Conservation (phyloP, 1,139 yeast species). For the Diutina siamensis region DNA sequence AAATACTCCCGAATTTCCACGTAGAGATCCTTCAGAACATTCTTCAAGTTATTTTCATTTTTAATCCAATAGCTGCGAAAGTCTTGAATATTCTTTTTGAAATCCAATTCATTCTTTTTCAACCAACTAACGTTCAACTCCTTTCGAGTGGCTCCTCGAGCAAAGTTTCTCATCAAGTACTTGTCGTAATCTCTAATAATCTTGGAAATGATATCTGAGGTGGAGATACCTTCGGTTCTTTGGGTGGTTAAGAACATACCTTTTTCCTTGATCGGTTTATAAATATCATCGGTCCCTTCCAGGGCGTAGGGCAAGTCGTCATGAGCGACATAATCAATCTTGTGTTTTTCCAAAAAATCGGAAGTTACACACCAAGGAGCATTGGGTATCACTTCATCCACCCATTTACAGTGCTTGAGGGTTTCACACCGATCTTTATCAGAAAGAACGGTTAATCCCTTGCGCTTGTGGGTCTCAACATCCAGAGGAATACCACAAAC, state of each 20-base stretch:
- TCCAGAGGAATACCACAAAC: constrained; percentile 92
- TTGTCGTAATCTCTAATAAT: constrained; percentile 93
- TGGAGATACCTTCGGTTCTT: constrained; percentile 91
- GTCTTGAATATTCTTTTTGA: constrained; percentile 80
- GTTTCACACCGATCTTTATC: constrained; percentile 87
- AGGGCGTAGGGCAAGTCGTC: constrained; percentile 94
- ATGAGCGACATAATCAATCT: constrained; percentile 93
- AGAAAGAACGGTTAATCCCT: constrained; percentile 83
- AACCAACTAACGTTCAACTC: constrained; percentile 95
- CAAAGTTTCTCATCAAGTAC: constrained; percentile 91
- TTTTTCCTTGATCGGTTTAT: constrained; percentile 77
- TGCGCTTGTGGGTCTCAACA: constrained; percentile 78
- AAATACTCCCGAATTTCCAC: constrained; percentile 73
- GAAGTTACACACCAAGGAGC: constrained; percentile 96
- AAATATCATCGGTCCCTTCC: constrained; percentile 78
- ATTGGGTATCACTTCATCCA: constrained; percentile 85
- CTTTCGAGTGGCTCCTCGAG: constrained; percentile 93
- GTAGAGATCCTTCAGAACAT: constrained; percentile 70
- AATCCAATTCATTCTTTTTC: constrained; percentile 89
- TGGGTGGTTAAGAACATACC: constrained; percentile 93
- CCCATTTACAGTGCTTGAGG: constrained; percentile 87
- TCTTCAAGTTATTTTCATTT: constrained; percentile 57
- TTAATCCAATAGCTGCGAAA: constrained; percentile 78
- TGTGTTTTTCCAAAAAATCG: constrained; percentile 64
- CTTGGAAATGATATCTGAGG: constrained; percentile 90